phyloP scores from a whole-genome alignment of 1,284 basidiomycete genomes.

The Sutorius eximius region DNA sequence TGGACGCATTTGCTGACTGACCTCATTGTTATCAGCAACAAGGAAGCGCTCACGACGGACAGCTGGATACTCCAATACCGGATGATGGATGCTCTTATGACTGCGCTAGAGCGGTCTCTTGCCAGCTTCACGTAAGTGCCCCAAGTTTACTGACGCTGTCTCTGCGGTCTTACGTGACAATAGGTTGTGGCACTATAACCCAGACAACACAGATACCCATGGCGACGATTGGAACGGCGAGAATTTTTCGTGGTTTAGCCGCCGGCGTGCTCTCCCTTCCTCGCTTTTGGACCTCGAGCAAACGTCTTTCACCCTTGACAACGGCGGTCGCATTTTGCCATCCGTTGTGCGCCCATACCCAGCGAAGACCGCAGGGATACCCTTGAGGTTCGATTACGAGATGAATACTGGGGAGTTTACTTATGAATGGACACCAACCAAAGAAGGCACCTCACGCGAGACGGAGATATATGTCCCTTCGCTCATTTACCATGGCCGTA shows the following conservation, averaged over 20 bases:
- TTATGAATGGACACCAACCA: conserved; percentile 56
- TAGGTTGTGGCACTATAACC: conserved; percentile 96
- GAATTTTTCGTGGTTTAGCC: conserved; percentile 92
- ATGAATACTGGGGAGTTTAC: conserved; percentile 63
- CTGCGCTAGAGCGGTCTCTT: conserved; percentile 69
- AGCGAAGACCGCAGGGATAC: conserved; percentile 76
- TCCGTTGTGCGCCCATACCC: conserved; percentile 80
- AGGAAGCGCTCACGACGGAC: conserved; percentile 69
- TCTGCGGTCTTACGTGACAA: background rate
- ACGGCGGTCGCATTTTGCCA: conserved; percentile 76
- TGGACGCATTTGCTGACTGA: background rate
- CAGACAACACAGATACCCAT: conserved; percentile 71
- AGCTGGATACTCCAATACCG: conserved; percentile 79
- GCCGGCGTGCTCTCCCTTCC: conserved; percentile 52
- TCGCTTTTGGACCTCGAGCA: conserved; percentile 56
- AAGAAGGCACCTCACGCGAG: conserved; percentile 46
- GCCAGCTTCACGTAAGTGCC: conserved; percentile 78
- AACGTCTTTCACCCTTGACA: conserved; percentile 65
- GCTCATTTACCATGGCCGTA: conserved; percentile 54
- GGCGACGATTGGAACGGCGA: conserved; percentile 97
- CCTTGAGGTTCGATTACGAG: conserved; percentile 67
- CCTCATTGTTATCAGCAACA: conserved; percentile 47
- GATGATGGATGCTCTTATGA: conserved; percentile 90
- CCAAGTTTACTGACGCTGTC: background rate
- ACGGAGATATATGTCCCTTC: conserved; percentile 84